phyloP scores from a whole-genome alignment of 2,329 filamentous ascomycete genomes.

The Phoma sp. region DNA sequence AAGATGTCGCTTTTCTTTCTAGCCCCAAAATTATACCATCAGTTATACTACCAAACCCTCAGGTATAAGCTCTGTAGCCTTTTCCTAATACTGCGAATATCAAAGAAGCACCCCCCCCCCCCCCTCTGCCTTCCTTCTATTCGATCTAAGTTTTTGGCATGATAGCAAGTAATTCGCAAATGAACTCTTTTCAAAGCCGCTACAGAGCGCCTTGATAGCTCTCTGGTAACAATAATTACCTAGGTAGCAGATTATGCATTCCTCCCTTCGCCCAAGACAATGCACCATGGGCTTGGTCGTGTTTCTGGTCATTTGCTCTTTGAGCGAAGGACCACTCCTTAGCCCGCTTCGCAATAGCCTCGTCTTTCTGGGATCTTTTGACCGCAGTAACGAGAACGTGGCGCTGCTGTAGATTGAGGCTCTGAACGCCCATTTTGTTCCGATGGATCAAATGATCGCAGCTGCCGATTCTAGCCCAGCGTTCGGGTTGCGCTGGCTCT shows the following conservation, averaged over 20 bases:
- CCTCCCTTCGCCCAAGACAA: conserved; percentile 13
- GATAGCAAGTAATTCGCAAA: no score
- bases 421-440: conserved; percentile 24
- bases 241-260: conserved; percentile 5
- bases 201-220: no score
- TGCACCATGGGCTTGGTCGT: conserved; percentile 14
- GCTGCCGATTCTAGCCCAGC: background rate
- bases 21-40: no score
- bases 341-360: conserved; percentile 18
- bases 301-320: conserved; percentile 25
- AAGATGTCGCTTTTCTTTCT: no score
- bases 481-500: background rate
- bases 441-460: background rate
- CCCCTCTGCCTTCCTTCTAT: no score
- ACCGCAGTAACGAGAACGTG: conserved; percentile 24
- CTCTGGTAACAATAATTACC: background rate
- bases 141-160: no score
- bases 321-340: conserved; percentile 25
- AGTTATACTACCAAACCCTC: no score
- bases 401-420: conserved; percentile 22
- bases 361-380: conserved; percentile 28
- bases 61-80: no score
- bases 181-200: no score
- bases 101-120: no score
- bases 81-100: no score